These are phyloP conservation scores for Obelidium mucronatum DNA, from an alignment of 192 early-diverging fungal species.

Conservation along the genomic window DNA sequence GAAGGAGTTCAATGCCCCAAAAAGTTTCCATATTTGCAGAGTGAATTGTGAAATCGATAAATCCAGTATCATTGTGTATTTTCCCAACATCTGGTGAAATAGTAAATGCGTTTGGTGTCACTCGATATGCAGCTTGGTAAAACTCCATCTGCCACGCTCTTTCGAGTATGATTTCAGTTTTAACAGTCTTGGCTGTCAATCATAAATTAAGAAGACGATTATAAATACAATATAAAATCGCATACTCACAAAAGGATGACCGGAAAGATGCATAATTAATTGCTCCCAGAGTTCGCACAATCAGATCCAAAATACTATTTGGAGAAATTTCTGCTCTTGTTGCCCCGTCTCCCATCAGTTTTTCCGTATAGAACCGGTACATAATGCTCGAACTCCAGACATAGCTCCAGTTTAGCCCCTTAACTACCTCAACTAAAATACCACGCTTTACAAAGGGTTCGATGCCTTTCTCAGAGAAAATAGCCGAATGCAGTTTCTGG, in stretches of 20 bases:
- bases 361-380: conserved; percentile 2
- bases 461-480: not conserved
- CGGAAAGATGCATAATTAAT: not conserved
- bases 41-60: conserved; percentile 46
- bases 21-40: not conserved
- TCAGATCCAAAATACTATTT: not conserved
- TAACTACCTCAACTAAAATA: not conserved
- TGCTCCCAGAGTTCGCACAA: not conserved
- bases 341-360: not conserved
- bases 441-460: not conserved
- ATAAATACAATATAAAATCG: too few relatives aligned
- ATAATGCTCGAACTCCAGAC: conserved; percentile 3
- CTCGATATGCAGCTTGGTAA: conserved; percentile 27
- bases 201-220: too few relatives aligned
- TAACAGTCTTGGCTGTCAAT: too few relatives aligned
- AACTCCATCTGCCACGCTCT: conserved; percentile 47
- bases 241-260: too few relatives aligned
- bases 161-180: conserved; percentile 26
- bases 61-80: conserved; percentile 40
- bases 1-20: conserved; percentile 43
- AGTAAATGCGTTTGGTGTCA: conserved; percentile 18
- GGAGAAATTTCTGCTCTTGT: not conserved
- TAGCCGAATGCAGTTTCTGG: not conserved
- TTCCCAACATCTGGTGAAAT: conserved; percentile 39
- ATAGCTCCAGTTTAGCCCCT: not conserved